phyloP scores from a whole-genome alignment of 2,329 filamentous ascomycete genomes.

The Tolypocladium endophyticum region DNA sequence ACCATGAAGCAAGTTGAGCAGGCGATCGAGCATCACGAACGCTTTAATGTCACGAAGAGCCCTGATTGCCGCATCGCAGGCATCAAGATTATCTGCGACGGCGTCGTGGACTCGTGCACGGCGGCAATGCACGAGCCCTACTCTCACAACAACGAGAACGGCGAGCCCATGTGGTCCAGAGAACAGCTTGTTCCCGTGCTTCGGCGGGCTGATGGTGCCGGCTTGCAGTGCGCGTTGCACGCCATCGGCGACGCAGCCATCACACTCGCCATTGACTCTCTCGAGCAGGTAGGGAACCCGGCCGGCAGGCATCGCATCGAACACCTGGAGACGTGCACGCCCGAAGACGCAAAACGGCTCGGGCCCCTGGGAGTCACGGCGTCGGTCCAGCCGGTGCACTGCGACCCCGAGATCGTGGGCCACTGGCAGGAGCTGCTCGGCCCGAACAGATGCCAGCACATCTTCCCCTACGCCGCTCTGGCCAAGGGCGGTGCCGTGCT shows the following conservation, averaged over 20 bases:
- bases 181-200: slow-evolving; percentile 28
- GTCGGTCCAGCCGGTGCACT: slow-evolving; percentile 43
- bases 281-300: slow-evolving; percentile 27
- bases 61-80: not conserved
- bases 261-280: slow-evolving; percentile 41
- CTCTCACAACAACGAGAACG: not conserved
- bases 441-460: not conserved
- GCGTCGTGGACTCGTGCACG: not conserved
- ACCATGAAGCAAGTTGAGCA: not conserved
- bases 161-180: not conserved
- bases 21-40: not conserved
- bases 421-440: not conserved
- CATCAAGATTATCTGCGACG: not conserved
- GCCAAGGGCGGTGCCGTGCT: not conserved
- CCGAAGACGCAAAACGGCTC: slow-evolving; percentile 43
- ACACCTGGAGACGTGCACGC: slow-evolving; percentile 48
- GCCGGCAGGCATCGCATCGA: slow-evolving; percentile 49
- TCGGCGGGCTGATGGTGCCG: slow-evolving; percentile 35
- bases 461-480: not conserved
- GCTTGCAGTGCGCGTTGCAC: slow-evolving; percentile 50
- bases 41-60: not conserved
- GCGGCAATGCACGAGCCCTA: not conserved
- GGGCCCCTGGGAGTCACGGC: slow-evolving; percentile 47
- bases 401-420: not conserved
- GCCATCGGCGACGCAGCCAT: slow-evolving; percentile 53